Conservation (phyloP, 257 asterid species). For the Salvia splendens region DNA sequence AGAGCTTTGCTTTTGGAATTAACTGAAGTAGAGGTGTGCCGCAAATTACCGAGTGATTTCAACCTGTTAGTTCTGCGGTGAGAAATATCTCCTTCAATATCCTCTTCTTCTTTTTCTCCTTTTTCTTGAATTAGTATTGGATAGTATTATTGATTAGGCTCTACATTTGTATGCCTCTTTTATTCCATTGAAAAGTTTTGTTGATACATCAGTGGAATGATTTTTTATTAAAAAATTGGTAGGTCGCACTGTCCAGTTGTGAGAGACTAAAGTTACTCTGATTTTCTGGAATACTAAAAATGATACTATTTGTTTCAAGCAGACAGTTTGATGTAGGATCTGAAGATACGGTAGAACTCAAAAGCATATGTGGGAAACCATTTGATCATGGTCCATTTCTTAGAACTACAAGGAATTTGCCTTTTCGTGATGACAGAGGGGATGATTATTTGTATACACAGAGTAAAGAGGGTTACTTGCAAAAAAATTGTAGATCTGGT, state of each 20-base stretch:
- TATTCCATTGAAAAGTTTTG: background rate
- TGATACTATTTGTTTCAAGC: slow-evolving; percentile 17
- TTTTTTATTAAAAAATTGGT: slow-evolving; percentile 10
- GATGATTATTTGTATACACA: slow-evolving; percentile 20
- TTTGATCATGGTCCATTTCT: slow-evolving; percentile 17
- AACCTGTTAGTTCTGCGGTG: slow-evolving; percentile 41
- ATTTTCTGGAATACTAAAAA: slow-evolving; percentile 9
- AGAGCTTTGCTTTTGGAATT: slow-evolving; percentile 47
- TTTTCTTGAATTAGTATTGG: background rate
- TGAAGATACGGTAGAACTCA: slow-evolving; percentile 25
- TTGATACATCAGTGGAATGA: slow-evolving; percentile 1
- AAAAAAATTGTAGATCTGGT: slow-evolving; percentile 35
- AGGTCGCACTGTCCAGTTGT: background rate
- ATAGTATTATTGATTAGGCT: background rate
- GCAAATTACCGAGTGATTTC: slow-evolving; percentile 41
- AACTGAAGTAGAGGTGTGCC: slow-evolving; percentile 39
- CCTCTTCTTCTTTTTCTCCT: too few relatives aligned
- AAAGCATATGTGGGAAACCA: slow-evolving; percentile 25
- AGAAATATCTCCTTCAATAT: slow-evolving; percentile 1
- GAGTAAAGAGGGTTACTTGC: slow-evolving; percentile 29
- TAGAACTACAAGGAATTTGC: slow-evolving; percentile 27
- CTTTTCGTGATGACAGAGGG: slow-evolving; percentile 34
- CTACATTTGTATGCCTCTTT: background rate
- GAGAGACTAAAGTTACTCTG: background rate
- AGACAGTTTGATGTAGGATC: slow-evolving; percentile 42